Percentiles rank a stretch among this genome's conserved stretches.
These are phyloP conservation scores for Graphilbum ipis-grandicollis DNA, from an alignment of 2,329 filamentous ascomycete genomes.

Conservation along the genomic window DNA sequence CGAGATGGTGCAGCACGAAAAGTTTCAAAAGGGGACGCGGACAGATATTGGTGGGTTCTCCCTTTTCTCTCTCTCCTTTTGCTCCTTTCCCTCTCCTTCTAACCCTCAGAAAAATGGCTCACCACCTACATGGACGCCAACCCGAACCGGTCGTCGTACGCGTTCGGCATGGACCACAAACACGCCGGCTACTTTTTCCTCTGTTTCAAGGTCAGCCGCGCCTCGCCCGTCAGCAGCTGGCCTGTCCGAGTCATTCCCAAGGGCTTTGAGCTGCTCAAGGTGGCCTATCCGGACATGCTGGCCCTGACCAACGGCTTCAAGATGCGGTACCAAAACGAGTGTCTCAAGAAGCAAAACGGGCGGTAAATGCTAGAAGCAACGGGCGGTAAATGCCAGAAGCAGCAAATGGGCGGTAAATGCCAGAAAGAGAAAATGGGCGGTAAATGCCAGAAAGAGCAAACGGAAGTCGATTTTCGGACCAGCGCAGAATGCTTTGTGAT, in stretches of 20 bases:
- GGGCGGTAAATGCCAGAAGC: not conserved
- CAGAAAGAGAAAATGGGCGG: no score
- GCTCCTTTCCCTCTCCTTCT: not conserved
- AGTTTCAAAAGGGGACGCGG: conserved; percentile 70
- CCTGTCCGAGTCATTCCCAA: conserved; percentile 82
- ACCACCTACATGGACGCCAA: conserved; percentile 93
- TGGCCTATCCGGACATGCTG: conserved; percentile 85
- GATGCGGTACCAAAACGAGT: conserved; percentile 49
- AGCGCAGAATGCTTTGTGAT: no score
- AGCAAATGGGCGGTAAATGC: no score
- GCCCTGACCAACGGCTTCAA: conserved; percentile 97
- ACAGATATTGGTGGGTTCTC: conserved; percentile 64
- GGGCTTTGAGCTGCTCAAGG: conserved; percentile 78
- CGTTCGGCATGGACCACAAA: conserved; percentile 86
- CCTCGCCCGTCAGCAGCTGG: conserved; percentile 59
- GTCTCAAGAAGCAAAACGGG: conserved; percentile 32
- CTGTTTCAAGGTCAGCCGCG: conserved; percentile 82
- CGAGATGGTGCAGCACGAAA: conserved; percentile 87
- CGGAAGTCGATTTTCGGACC: no score
- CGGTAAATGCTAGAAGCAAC: conserved; percentile 1
- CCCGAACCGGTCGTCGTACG: conserved; percentile 81
- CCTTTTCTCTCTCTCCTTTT: not conserved
- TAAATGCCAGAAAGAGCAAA: no score
- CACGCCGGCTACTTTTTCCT: conserved; percentile 90
- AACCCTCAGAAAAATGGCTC: conserved; percentile 67